Percentiles rank a stretch among this genome's conserved stretches.
phyloP scores from a whole-genome alignment of 2,329 filamentous ascomycete genomes.

The Botrytis paeoniae region DNA sequence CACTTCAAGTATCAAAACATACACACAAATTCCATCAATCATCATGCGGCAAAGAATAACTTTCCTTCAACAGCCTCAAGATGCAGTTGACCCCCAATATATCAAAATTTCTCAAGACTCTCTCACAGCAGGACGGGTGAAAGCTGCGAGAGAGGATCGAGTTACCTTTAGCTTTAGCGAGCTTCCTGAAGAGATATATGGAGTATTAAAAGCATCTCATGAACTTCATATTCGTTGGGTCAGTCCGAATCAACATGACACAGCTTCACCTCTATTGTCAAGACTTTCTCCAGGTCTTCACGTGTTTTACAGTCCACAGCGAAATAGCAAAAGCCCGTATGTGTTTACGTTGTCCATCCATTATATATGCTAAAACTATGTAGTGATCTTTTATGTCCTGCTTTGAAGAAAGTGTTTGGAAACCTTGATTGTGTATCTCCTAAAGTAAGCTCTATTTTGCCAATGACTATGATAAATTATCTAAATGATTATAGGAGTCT shows the following conservation, averaged over 20 bases:
- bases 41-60: conserved; percentile 77
- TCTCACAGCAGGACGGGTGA: conserved; percentile 57
- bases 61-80: conserved; percentile 66
- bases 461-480: no score
- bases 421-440: conserved; percentile 53
- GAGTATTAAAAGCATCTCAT: conserved; percentile 60
- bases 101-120: conserved; percentile 54
- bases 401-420: conserved; percentile 58
- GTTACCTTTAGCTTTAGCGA: conserved; percentile 72
- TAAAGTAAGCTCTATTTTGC: conserved; percentile 40
- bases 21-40: not conserved
- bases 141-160: conserved; percentile 74
- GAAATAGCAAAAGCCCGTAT: conserved; percentile 22
- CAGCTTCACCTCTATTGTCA: conserved; percentile 68
- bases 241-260: conserved; percentile 54
- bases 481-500: conserved; percentile 44
- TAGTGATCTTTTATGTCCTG: conserved; percentile 53
- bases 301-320: conserved; percentile 55
- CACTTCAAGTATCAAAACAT: not conserved
- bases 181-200: conserved; percentile 64
- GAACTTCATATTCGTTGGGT: conserved; percentile 80
- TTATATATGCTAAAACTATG: conserved; percentile 13
- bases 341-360: not conserved
- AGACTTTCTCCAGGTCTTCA: conserved; percentile 78
- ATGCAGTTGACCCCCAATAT: conserved; percentile 60